Base-by-base conservation (phyloP, 805 yeast species). In the Ogataea chonburiensis region DNA sequence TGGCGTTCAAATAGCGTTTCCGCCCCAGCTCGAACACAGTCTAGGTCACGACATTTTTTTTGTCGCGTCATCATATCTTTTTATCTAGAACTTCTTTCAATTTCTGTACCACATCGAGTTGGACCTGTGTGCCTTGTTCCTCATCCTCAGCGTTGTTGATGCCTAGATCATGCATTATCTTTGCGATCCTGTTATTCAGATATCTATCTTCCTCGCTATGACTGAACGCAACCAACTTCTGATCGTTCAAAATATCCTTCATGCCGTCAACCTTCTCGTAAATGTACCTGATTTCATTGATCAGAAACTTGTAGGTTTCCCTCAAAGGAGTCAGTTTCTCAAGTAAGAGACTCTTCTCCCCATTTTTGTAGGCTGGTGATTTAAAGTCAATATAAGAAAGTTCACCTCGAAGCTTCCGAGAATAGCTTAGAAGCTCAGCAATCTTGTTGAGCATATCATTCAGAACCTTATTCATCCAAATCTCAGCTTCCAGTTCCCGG, bases 381-480 rank as follows among this genome's bases (percentile, higher is more conserved):
- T 41, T 34, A 11, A 42, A 24, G 24, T 44, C 46, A 17, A 53
- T 8, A 17, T 40, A 31, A 4, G 32, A 28, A 9, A 56, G 21
- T 25, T 39, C 29, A 5, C 32, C 8, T 21, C 31, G 32, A 14
- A 56, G 37, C 9, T 28, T 28, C 7, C 17, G 10, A 6, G 72
- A 53, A 6, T 64, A 45, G n/a, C 45, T 47, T 10, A 61, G 49
- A 5, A 77, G 43, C 31, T 59, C 63, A 24, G 48, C 55, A 8
- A 71, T 69, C 37, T 64, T 67, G 10, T 50, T 46, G 5, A 73
- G 42, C 31, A 68, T 73, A 11, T 60, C 50, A 20, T 60, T 60
- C 34, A 77, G 49, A 14, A 63, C 43, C 40, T 65, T 65, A 37
- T 74, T 63, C 34, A 75, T 46, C 19, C 61, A 55, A 16, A 76